These are phyloP conservation scores for Centella asiatica DNA, from an alignment of 129 eudicot genomes.

Conservation along the genomic window DNA sequence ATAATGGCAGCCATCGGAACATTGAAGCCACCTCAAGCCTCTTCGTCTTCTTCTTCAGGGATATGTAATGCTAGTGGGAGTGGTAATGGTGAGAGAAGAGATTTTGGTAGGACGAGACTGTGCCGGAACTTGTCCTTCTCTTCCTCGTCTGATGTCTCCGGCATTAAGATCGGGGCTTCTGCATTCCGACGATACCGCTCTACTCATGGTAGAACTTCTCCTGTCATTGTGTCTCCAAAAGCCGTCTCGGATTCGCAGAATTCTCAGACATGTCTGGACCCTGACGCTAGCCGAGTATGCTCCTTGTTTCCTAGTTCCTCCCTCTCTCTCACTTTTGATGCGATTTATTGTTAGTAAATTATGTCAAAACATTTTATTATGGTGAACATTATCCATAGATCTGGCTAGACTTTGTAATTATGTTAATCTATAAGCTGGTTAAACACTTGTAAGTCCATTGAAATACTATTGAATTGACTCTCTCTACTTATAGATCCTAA, in stretches of 20 bases:
- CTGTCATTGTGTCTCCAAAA: constrained; percentile 16
- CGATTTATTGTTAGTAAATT: too few species aligned
- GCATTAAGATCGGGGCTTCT: constrained; percentile 19
- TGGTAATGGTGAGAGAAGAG: not conserved
- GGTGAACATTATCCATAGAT: too few species aligned
- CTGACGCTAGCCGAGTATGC: constrained; percentile 87
- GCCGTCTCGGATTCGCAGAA: constrained; percentile 89
- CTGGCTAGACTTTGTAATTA: too few species aligned
- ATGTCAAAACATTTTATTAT: too few species aligned
- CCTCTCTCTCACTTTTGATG: too few species aligned
- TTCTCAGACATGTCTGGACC: constrained; percentile 96
- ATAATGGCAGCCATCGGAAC: constrained; percentile 54
- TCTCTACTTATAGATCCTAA: too few species aligned
- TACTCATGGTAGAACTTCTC: not conserved
- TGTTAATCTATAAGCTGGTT: too few species aligned
- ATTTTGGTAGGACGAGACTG: constrained; percentile 18
- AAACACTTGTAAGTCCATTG: too few species aligned
- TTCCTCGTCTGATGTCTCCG: constrained; percentile 40
- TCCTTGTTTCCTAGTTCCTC: not conserved
- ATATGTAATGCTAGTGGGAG: constrained; percentile 7
- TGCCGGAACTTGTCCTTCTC: constrained; percentile 40
- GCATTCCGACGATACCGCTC: constrained; percentile 29
- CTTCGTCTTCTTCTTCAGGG: too few species aligned
- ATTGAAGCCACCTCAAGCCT: constrained; percentile 21
- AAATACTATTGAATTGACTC: too few species aligned